Percentiles rank a stretch among this genome's conserved stretches.
Evolutionary conservation across 2,329 filamentous ascomycete species (phyloP).

Genomic region (Clonostachys solani): DNA sequence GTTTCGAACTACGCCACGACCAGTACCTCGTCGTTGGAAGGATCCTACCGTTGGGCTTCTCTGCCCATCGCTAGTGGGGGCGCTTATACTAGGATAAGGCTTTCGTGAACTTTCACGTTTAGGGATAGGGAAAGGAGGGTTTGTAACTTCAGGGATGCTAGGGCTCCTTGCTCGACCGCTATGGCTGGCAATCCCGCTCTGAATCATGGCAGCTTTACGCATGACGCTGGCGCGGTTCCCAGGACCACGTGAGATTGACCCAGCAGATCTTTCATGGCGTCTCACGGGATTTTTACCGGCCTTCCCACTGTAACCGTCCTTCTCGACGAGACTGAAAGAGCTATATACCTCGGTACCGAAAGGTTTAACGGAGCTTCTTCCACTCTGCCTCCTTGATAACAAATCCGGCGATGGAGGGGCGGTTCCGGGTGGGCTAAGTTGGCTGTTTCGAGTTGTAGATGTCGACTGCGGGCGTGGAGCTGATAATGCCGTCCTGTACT

Average conservation of each 20-base stretch:
- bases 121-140: constrained; percentile 90
- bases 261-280: background rate
- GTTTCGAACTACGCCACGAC: constrained; percentile 44
- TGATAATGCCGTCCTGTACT: constrained; percentile 62
- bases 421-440: constrained; percentile 30
- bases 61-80: constrained; percentile 61
- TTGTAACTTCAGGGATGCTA: constrained; percentile 52
- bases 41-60: constrained; percentile 68
- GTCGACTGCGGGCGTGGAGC: constrained; percentile 51
- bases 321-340: constrained; percentile 32
- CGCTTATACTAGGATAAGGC: constrained; percentile 60
- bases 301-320: constrained; percentile 23
- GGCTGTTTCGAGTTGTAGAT: constrained; percentile 28
- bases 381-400: constrained; percentile 11
- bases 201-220: constrained; percentile 75
- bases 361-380: constrained; percentile 20
- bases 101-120: constrained; percentile 82
- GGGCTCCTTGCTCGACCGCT: constrained; percentile 60
- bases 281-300: background rate
- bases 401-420: constrained; percentile 39
- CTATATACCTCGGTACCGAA: constrained; percentile 38
- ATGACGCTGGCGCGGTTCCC: constrained; percentile 56
- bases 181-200: constrained; percentile 71
- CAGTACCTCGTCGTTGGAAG: constrained; percentile 47
- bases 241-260: constrained; percentile 13